Percentiles rank a stretch among this genome's conserved stretches.
phyloP scores from a whole-genome alignment of 345 rosid genomes.

The Euclidium syriacum region DNA sequence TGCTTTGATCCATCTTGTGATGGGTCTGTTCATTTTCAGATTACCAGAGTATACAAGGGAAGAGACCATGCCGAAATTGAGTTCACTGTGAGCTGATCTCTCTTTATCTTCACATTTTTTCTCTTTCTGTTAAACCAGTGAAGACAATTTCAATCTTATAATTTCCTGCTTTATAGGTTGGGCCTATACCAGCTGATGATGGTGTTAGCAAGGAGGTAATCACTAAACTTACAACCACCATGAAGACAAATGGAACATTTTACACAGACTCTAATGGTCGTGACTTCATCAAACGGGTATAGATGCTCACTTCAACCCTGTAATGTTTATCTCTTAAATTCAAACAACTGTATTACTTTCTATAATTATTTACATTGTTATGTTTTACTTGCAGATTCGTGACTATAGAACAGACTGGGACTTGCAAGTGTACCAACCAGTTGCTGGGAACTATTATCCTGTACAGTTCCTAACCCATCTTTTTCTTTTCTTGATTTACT shows the following conservation, averaged over 20 bases:
- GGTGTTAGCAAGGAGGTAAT: conserved; percentile 81
- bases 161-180: conserved; percentile 49
- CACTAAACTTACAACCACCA: conserved; percentile 60
- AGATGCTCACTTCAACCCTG: conserved; percentile 9
- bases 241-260: conserved; percentile 78
- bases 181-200: conserved; percentile 89
- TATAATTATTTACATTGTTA: background rate
- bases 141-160: background rate
- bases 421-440: conserved; percentile 73
- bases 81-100: conserved; percentile 65
- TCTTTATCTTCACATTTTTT: background rate
- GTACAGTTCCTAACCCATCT: conserved; percentile 40
- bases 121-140: conserved; percentile 2
- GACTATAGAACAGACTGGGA: conserved; percentile 88
- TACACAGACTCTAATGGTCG: conserved; percentile 95
- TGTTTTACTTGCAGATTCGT: conserved; percentile 47
- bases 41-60: conserved; percentile 79
- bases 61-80: conserved; percentile 89
- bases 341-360: background rate
- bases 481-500: conserved; percentile 1
- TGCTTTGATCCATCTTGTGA: conserved; percentile 15
- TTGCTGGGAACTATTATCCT: conserved; percentile 94
- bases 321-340: background rate
- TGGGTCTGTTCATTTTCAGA: conserved; percentile 32
- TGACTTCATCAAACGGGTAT: conserved; percentile 87